Evolutionary conservation across 2,329 filamentous ascomycete species (phyloP), one percentile per base, ranked within the genome.

Genomic region (Xylariaceae sp.): DNA sequence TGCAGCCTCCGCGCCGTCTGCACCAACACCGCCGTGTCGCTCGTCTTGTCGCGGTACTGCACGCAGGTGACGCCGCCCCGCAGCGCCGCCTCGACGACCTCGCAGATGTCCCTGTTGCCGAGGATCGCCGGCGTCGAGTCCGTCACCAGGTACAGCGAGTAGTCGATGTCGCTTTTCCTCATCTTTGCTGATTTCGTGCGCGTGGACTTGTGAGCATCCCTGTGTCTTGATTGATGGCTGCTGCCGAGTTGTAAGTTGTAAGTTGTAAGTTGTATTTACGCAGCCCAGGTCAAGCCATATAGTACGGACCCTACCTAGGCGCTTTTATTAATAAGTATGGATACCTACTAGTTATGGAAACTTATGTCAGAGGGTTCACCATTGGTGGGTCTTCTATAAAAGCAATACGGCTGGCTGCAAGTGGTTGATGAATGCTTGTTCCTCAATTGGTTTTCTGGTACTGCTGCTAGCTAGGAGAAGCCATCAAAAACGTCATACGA

Each of bases 51-150:
- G 68, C 92, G 84, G 68, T 92, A 92, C 74, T 97, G 92, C 34
- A 97, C 88, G 43, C 94, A 76, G 2, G 88, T 92, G 41, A 88
- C 89, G 76, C 90, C 90, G 70, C 89, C 91, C 68, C 81, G 76
- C 47, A 95, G 71, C 18, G 91, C 87, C 43, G 82, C 79, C 65
- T 87, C 84, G 50, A 96, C 91, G 1, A 96, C 85, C 9, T 80
- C 63, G 55, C 82, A 80, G 36, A 96, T 77, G 68, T 90, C 80
- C 62, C 80, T 81, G 58, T 79, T 74, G 51, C 88, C 88, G 41
- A 96, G 83, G 62, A 96, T 90, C 32, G 84, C 83, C 13, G 86
- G 81, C n/a, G 91, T 95, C 47, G 90, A 94, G 77, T 96, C 92
- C 5, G 92, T 96, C 63, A 96, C 92, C 54, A 96, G 80, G 69